A percentile compares a stretch with the other conserved stretches of the same genome.
These are phyloP conservation scores for Aspergillus sp. DNA, from an alignment of 2,329 filamentous ascomycete species.

Conservation along the genomic window DNA sequence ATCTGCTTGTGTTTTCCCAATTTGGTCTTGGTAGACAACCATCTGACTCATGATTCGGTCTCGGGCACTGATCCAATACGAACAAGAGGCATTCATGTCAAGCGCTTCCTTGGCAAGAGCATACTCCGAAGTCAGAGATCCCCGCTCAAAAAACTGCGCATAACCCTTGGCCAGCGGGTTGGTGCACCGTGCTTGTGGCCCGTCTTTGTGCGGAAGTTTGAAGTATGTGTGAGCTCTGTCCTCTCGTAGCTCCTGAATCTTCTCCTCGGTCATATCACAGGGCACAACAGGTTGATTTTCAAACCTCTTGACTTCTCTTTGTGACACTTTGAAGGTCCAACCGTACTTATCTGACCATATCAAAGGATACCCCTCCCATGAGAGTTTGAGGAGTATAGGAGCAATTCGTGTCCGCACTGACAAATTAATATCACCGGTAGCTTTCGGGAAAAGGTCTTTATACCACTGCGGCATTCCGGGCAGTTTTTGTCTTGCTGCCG, in stretches of 20 bases:
- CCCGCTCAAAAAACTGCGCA: constrained; percentile 82
- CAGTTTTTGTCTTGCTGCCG: constrained; percentile 78
- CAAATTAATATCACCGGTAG: constrained; percentile 59
- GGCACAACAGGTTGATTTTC: constrained; percentile 62
- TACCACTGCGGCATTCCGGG: constrained; percentile 96
- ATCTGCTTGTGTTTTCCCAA: constrained; percentile 17
- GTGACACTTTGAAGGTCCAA: constrained; percentile 80
- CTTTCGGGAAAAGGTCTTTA: constrained; percentile 75
- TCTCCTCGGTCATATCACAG: constrained; percentile 72
- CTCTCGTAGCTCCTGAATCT: constrained; percentile 57
- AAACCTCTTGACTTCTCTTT: constrained; percentile 58
- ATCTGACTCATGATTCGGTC: constrained; percentile 93
- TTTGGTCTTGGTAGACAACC: constrained; percentile 75
- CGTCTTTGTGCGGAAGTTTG: constrained; percentile 95
- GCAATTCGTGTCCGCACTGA: constrained; percentile 84
- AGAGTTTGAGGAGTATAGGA: constrained; percentile 71
- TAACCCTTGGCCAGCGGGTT: constrained; percentile 91
- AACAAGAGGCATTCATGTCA: constrained; percentile 98
- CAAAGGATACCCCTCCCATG: constrained; percentile 84
- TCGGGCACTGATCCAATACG: constrained; percentile 96
- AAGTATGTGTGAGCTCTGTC: constrained; percentile 67
- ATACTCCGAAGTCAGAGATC: constrained; percentile 79
- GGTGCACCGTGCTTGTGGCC: constrained; percentile 72
- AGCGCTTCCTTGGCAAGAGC: constrained; percentile 87
- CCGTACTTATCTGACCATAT: constrained; percentile 91